Base-by-base conservation (phyloP, 2,329 filamentous ascomycete genomes). In the Hysterium pulicare region DNA sequence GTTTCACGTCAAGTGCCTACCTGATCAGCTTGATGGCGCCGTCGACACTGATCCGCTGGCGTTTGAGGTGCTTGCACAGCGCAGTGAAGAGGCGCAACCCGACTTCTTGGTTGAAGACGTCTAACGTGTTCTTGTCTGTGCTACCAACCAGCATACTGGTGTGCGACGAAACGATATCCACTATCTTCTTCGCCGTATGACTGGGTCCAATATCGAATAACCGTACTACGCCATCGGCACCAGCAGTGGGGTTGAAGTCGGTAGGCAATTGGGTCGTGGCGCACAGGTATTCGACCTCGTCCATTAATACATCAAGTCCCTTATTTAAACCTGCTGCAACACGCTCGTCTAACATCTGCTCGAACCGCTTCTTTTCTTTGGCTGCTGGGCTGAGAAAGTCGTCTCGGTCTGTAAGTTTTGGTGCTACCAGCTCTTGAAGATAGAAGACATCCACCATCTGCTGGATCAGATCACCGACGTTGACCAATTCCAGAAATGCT, bases 391-490 rank as follows among this genome's bases (percentile, higher is more conserved):
- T 89, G 36, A 98, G 75, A 59, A 98, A 98, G 69, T 98, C 93
- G 62, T 95, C 94, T 33, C 87, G 83, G 62, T 97, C 91, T 1
- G 86, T 86, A 40, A 98, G 83, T 57, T 87, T 87, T 11, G 86
- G 81, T 1, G 82, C 79, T 5, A 90, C 82, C 21, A 98, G 79
- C 70, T 98, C 93, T 69, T 97, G 93, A 62, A 95, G 87, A 69
- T 95, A 98, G 64, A 98, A 98, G 24, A 98, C 90, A 62, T 98
- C 93, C 45, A 98, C 82, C 93, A 98, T 98, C 66, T 98, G 93
- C 46, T 94, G 89, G 55, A 98, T 98, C 44, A 98, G 76, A 64
- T 98, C 93, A 45, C 93, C 93, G 1, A 98, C 91, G 61, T 98
- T 98, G 64, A 98, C 93, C 21, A 98, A 79, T 69, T 98, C 93